Conservation (phyloP, 2,329 filamentous ascomycete genomes). For the Diaporthe ilicicola region DNA sequence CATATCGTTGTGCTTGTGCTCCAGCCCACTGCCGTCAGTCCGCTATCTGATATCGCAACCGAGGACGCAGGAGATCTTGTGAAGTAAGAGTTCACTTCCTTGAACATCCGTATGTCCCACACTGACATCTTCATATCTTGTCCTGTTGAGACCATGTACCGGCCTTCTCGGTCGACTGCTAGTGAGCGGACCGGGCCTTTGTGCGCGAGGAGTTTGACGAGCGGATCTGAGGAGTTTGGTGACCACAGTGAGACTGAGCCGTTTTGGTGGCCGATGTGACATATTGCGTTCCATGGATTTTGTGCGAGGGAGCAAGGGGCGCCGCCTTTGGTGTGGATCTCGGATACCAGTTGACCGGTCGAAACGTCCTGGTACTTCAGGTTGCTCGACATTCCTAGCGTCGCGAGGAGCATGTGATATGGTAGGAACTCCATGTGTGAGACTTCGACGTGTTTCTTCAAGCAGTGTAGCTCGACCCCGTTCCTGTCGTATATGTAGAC, state of each 20-base stretch:
- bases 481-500: conserved; percentile 95
- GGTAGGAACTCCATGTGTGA: conserved; percentile 95
- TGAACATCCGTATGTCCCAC: conserved; percentile 95
- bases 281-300: conserved; percentile 90
- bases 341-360: conserved; percentile 87
- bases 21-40: conserved; percentile 89
- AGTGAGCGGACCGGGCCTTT: conserved; percentile 86
- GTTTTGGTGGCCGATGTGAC: conserved; percentile 94
- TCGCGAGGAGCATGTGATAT: conserved; percentile 93
- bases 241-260: conserved; percentile 96
- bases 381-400: conserved; percentile 82
- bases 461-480: conserved; percentile 90
- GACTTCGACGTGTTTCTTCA: conserved; percentile 90
- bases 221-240: conserved; percentile 83
- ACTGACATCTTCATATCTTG: conserved; percentile 93
- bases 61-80: conserved; percentile 84
- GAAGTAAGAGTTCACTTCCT: conserved; percentile 89
- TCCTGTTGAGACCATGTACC: conserved; percentile 94
- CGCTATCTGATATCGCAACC: conserved; percentile 87
- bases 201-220: conserved; percentile 92
- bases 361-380: conserved; percentile 96
- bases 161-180: conserved; percentile 86
- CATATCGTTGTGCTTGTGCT: conserved; percentile 90
- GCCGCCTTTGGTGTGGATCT: conserved; percentile 85
- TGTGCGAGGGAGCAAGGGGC: conserved; percentile 84